phyloP scores from a whole-genome alignment of 1,284 basidiomycete genomes.

The Kalmanozyma brasiliensis region DNA sequence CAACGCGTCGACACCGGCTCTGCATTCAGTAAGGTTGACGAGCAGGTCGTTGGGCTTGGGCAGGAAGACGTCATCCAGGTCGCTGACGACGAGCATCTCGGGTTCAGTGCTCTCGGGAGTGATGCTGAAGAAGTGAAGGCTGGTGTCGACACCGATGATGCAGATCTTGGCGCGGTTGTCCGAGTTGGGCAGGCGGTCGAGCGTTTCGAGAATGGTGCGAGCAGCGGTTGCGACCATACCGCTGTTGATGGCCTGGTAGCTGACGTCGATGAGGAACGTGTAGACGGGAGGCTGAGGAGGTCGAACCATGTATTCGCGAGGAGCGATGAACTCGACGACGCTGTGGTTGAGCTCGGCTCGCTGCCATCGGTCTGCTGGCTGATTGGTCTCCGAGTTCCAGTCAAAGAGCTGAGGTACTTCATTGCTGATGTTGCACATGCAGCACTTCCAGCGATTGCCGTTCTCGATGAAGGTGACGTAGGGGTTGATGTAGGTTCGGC shows the following conservation, averaged over 20 bases:
- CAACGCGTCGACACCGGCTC: slow-evolving; percentile 82
- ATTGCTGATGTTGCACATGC: slow-evolving; percentile 98
- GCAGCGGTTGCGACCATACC: slow-evolving; percentile 99
- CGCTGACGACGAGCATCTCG: slow-evolving; percentile 95
- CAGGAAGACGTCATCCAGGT: slow-evolving; percentile 95
- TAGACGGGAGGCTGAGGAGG: slow-evolving; percentile 97
- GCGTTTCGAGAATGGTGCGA: slow-evolving; percentile 90
- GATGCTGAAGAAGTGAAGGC: slow-evolving; percentile 96
- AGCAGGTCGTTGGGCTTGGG: slow-evolving; percentile 95
- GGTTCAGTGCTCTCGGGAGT: slow-evolving; percentile 82
- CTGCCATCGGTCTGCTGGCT: slow-evolving; percentile 93
- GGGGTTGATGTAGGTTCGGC: slow-evolving; percentile 98
- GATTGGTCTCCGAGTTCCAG: slow-evolving; percentile 93
- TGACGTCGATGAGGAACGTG: slow-evolving; percentile 96
- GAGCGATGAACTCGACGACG: slow-evolving; percentile 95
- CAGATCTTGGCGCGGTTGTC: slow-evolving; percentile 91
- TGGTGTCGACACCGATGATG: slow-evolving; percentile 90
- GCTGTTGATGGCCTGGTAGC: slow-evolving; percentile 79
- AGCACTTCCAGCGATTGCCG: slow-evolving; percentile 98
- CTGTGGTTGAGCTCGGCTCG: slow-evolving; percentile 92
- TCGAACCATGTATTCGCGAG: slow-evolving; percentile 98
- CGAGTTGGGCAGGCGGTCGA: slow-evolving; percentile 94
- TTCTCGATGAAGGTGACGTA: slow-evolving; percentile 99
- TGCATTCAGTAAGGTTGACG: slow-evolving; percentile 88
- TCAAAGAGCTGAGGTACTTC: slow-evolving; percentile 99